These are phyloP conservation scores for Aspergillus homomorphus DNA, from an alignment of 495 filamentous ascomycete species.

Conservation along the genomic window DNA sequence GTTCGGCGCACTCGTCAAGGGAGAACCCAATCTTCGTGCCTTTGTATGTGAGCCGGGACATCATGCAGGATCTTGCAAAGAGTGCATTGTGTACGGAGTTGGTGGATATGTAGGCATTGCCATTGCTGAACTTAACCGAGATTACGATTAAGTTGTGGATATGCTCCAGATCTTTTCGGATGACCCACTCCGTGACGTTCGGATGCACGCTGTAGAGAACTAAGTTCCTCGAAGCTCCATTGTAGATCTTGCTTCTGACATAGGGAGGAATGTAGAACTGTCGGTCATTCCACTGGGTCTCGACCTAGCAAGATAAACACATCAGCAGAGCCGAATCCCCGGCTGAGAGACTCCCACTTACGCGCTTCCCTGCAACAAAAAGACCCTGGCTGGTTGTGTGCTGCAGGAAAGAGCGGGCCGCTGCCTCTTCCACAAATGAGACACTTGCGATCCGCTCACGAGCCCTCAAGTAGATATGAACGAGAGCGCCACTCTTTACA, in stretches of 20 bases:
- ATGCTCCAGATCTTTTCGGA: slow-evolving; percentile 76
- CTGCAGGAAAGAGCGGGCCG: slow-evolving; percentile 61
- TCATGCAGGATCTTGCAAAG: slow-evolving; percentile 74
- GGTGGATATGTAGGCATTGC: slow-evolving; percentile 62
- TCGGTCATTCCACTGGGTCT: slow-evolving; percentile 67
- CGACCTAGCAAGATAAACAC: slow-evolving; percentile 47
- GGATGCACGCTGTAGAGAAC: slow-evolving; percentile 56
- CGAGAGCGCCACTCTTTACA: slow-evolving; percentile 65
- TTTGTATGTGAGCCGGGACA: slow-evolving; percentile 72
- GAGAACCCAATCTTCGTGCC: slow-evolving; percentile 69
- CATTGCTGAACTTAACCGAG: slow-evolving; percentile 55
- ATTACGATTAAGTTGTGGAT: slow-evolving; percentile 77
- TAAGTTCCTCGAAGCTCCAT: slow-evolving; percentile 77
- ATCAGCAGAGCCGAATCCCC: not conserved
- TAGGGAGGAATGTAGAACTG: slow-evolving; percentile 68
- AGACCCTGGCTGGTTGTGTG: slow-evolving; percentile 64
- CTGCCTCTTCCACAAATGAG: slow-evolving; percentile 64
- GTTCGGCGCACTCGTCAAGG: slow-evolving; percentile 69
- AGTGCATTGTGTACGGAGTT: slow-evolving; percentile 78
- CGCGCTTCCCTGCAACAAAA: slow-evolving; percentile 66
- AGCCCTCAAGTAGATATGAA: slow-evolving; percentile 66
- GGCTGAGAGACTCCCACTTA: slow-evolving; percentile 36
- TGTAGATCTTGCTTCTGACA: slow-evolving; percentile 61
- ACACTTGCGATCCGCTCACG: slow-evolving; percentile 62
- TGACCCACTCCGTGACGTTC: slow-evolving; percentile 58